Percentiles rank a stretch among this genome's conserved stretches.
Conservation (phyloP, 176 grass and related monocot genomes). For the Triticum turgidum region DNA sequence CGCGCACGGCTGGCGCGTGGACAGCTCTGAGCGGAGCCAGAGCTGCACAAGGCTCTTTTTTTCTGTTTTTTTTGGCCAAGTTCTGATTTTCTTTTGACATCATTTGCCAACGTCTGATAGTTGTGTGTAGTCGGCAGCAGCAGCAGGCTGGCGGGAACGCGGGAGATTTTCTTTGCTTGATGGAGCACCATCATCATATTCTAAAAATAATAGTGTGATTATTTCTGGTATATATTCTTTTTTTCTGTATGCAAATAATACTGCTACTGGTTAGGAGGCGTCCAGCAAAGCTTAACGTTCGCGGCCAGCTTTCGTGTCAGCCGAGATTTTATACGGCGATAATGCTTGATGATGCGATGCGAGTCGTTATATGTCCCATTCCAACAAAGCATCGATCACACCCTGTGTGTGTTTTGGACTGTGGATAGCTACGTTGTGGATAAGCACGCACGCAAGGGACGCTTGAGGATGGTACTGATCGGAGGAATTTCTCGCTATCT, state of each 20-base stretch:
- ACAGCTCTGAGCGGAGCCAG: background rate
- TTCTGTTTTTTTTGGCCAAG: background rate
- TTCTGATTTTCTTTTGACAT: too few species aligned
- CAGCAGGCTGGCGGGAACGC: too few species aligned
- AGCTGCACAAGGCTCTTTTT: background rate
- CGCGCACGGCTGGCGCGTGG: conserved; percentile 12
- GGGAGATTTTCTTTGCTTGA: too few species aligned
- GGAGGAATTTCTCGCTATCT: background rate
- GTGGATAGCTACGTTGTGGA: background rate
- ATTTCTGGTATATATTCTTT: background rate
- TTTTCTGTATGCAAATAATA: background rate
- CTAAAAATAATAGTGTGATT: background rate
- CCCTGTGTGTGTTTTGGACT: background rate
- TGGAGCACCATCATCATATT: background rate
- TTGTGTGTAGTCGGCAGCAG: too few species aligned
- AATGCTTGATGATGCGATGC: background rate
- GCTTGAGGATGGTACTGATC: background rate
- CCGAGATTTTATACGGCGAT: background rate
- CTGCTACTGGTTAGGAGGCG: background rate
- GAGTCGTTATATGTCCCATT: conserved; percentile 34
- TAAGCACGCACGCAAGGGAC: background rate
- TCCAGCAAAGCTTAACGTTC: background rate
- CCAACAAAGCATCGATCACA: background rate
- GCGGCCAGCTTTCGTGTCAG: background rate
- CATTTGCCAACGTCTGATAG: too few species aligned